Evolutionary conservation across 176 grass and related monocot species (phyloP).

Genomic region (Carex parvula): DNA sequence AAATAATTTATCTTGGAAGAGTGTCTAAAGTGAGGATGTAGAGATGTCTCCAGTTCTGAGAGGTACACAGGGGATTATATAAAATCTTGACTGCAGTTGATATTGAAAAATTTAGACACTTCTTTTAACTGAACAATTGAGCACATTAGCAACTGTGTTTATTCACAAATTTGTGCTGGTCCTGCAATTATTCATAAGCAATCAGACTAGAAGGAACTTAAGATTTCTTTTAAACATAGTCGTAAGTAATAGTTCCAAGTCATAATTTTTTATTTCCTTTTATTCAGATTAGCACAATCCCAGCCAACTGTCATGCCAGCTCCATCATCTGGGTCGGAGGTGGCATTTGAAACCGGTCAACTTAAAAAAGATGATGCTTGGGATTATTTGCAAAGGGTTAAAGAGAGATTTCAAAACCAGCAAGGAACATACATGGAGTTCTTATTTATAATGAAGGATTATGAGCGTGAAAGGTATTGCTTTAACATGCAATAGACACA

Average conservation of each 20-base stretch:
- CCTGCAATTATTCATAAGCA: background rate
- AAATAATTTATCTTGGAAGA: too few species aligned
- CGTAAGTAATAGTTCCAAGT: background rate
- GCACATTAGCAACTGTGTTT: background rate
- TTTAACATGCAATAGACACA: background rate
- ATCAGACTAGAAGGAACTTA: background rate
- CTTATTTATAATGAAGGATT: background rate
- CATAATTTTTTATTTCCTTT: background rate
- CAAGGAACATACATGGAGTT: background rate
- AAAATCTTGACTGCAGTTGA: background rate
- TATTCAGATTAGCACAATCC: background rate
- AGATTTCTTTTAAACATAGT: background rate
- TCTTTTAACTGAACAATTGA: background rate
- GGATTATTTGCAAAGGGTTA: background rate
- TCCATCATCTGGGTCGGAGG: too few species aligned
- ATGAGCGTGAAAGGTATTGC: background rate
- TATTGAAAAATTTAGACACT: background rate
- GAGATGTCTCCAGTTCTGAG: too few species aligned
- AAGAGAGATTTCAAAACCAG: background rate
- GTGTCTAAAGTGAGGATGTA: too few species aligned
- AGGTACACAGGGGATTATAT: too few species aligned
- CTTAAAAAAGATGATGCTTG: background rate
- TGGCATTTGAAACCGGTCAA: too few species aligned
- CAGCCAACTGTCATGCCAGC: too few species aligned
- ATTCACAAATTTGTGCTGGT: background rate